Evolutionary conservation across 2,329 filamentous ascomycete genomes (phyloP), one percentile per base, ranked within the genome.

Genomic region (Didymella sp.): DNA sequence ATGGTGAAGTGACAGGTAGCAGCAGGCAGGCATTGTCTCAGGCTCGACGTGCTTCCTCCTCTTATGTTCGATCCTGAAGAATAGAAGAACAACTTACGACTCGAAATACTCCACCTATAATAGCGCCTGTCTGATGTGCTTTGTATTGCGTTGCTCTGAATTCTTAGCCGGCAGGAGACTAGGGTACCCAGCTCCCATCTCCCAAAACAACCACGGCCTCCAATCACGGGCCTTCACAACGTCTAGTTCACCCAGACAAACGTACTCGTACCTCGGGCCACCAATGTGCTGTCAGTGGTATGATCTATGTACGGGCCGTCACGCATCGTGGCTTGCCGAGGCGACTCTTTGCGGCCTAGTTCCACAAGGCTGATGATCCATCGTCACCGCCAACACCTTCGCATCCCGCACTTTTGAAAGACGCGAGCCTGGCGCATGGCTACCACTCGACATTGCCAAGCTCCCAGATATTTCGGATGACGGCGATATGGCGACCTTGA

Each of bases 401-500:
- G 59, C 59, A 58, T 66, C 63, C 59, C 47, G 55, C 64, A 57
- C 48, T 47, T 56, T 41, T 55, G 44, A 40, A 64, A 57, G 63
- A 58, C 62, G 56, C 60, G 60, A 62, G 58, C 60, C 61, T 59
- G 61, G 51, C 40, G 31, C 45, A 58, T 58, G 50, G 56, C 44
- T 46, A 47, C 41, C 25, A 40, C 30, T 42, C 35, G 50, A 42
- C 30, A 44, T 40, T 21, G 28, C 46, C 40, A 40, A 46, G 30
- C 33, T 41, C 17, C 15, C 58, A 21, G 40, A 60, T 51, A 49
- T 43, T 25, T 40, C 47, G 38, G 58, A 53, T 58, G 54, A 68
- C 61, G 62, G 64, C 46, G 52, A 60, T 66, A 82, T 81, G 68
- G 69, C 72, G 50, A 80, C 81, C 3, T 73, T 41, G 41, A 37